A percentile compares a stretch with the other conserved stretches of the same genome.
phyloP scores from a whole-genome alignment of 352 stramenopile genomes.

The Globisporangium paddicum region DNA sequence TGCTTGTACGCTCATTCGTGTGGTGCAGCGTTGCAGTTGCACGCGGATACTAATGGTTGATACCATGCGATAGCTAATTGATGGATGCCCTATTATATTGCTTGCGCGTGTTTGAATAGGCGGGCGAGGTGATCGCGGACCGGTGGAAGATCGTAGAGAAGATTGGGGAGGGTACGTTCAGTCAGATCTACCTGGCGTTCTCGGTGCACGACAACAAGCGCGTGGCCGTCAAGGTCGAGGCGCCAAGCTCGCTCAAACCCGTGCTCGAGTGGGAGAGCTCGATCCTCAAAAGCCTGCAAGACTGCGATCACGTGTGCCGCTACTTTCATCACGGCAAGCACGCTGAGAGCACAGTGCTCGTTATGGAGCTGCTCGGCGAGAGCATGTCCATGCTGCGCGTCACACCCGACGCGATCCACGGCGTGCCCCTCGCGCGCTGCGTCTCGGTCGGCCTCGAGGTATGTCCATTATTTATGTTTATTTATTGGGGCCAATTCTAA shows the following conservation, averaged over 20 bases:
- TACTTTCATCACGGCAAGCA: conserved; percentile 87
- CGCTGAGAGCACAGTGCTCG: conserved; percentile 79
- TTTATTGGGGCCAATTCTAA: background rate
- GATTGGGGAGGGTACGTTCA: conserved; percentile 88
- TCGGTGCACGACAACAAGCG: conserved; percentile 65
- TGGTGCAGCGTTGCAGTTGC: no score
- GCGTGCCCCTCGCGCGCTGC: conserved; percentile 66
- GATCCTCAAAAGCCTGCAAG: conserved; percentile 83
- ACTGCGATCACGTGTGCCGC: conserved; percentile 76
- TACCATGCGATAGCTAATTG: no score
- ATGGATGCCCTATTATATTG: no score
- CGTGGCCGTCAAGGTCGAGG: conserved; percentile 85
- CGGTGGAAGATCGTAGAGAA: conserved; percentile 86
- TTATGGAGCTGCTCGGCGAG: conserved; percentile 86
- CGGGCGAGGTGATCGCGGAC: conserved; percentile 76
- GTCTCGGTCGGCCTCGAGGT: conserved; percentile 66
- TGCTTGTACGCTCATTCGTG: conserved; percentile 42
- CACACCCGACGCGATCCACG: conserved; percentile 73
- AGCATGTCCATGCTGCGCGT: conserved; percentile 88
- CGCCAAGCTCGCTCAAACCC: conserved; percentile 79
- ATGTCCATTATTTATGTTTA: background rate
- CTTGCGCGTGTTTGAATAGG: conserved; percentile 23
- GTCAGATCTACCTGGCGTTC: conserved; percentile 86
- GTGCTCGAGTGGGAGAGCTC: conserved; percentile 87
- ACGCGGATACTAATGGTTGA: no score